phyloP scores from a whole-genome alignment of 176 grass and related monocot genomes.

The Lolium rigidum region DNA sequence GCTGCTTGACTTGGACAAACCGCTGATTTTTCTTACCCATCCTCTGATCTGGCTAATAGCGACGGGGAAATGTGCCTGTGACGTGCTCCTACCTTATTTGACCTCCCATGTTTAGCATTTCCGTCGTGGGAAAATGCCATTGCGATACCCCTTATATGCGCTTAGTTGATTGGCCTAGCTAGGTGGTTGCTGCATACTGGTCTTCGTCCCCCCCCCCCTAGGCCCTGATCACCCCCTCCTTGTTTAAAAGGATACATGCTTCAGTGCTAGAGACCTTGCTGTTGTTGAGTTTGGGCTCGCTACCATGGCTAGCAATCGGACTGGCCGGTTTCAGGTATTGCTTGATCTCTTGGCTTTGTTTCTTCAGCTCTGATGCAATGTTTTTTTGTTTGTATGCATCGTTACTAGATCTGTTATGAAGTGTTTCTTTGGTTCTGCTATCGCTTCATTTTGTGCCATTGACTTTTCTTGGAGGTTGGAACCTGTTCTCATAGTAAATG shows the following conservation, averaged over 20 bases:
- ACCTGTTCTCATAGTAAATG: too few relatives aligned
- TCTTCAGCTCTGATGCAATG: background rate
- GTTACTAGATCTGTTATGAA: constrained; percentile 16
- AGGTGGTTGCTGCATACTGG: constrained; percentile 37
- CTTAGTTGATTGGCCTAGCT: constrained; percentile 31
- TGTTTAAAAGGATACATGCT: constrained; percentile 37
- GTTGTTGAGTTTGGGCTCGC: constrained; percentile 36
- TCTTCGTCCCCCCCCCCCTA: constrained; percentile 23
- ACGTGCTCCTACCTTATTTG: constrained; percentile 50
- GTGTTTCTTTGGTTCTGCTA: background rate
- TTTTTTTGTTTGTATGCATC: background rate
- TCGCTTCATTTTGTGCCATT: constrained; percentile 15
- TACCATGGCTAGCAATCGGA: constrained; percentile 52
- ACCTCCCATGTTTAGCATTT: constrained; percentile 44
- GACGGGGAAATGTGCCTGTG: constrained; percentile 29
- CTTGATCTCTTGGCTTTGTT: constrained; percentile 28
- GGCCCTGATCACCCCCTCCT: background rate
- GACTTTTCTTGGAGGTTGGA: background rate
- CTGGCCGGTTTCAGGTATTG: constrained; percentile 62
- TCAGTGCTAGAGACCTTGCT: constrained; percentile 34
- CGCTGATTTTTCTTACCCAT: constrained; percentile 21
- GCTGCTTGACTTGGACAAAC: constrained; percentile 50
- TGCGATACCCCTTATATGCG: constrained; percentile 5
- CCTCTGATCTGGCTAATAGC: constrained; percentile 27
- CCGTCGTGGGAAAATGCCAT: constrained; percentile 11